Evolutionary conservation across 257 asterid genomes (phyloP).

Genomic region (Lantana camara): DNA sequence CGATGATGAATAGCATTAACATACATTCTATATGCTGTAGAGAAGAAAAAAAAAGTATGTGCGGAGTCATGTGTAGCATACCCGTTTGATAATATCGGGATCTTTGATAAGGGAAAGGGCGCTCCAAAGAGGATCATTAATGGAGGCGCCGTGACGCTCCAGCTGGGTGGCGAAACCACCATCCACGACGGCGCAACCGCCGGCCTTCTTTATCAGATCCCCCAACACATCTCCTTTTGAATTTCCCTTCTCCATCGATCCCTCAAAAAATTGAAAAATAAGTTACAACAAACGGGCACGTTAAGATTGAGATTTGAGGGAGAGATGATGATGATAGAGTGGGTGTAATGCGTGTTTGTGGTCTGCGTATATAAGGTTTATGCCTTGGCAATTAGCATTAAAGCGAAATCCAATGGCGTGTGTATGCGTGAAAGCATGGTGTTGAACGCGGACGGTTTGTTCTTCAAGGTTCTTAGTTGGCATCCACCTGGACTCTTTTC

Average conservation of each 20-base stretch:
- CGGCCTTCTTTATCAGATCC: slow-evolving; percentile 52
- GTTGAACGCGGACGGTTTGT: slow-evolving; percentile 51
- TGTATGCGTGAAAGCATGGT: slow-evolving; percentile 21
- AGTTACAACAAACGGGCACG: slow-evolving; percentile 11
- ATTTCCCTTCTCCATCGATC: slow-evolving; percentile 43
- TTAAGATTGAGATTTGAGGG: slow-evolving; percentile 22
- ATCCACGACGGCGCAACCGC: slow-evolving; percentile 86
- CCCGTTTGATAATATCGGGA: slow-evolving; percentile 65
- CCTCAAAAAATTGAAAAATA: neutral
- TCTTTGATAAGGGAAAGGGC: slow-evolving; percentile 72
- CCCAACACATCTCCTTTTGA: slow-evolving; percentile 30
- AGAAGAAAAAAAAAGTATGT: neutral
- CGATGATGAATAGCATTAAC: no score
- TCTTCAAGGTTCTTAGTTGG: slow-evolving; percentile 40
- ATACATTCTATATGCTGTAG: neutral
- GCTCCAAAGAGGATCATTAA: slow-evolving; percentile 89
- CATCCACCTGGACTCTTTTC: slow-evolving; percentile 30
- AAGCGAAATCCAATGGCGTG: slow-evolving; percentile 5
- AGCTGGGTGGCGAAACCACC: slow-evolving; percentile 90
- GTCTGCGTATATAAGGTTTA: neutral
- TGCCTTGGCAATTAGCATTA: neutral
- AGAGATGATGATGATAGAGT: neutral
- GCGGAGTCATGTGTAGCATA: slow-evolving; percentile 23
- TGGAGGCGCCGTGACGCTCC: slow-evolving; percentile 69
- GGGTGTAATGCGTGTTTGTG: slow-evolving; percentile 19